Evolutionary conservation across 371 early-diverging fungal species (phyloP).

Genomic region (Fennellomyces sp.): DNA sequence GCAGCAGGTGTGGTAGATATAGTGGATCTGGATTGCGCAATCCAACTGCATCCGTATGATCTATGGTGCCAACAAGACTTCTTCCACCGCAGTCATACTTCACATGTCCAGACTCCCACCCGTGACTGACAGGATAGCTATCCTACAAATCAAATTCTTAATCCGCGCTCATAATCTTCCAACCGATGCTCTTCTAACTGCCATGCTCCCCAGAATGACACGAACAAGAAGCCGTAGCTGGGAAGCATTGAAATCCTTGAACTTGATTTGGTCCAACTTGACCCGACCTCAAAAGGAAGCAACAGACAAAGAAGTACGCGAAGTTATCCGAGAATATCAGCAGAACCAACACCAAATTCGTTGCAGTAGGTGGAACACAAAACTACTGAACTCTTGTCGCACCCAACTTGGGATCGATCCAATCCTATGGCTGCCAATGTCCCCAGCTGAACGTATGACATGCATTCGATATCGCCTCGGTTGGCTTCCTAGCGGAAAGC

Average conservation of each 20-base stretch:
- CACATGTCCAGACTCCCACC: slow-evolving; percentile 15
- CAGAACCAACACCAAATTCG: background rate
- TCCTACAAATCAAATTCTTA: slow-evolving; percentile 8
- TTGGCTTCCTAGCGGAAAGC: too few relatives aligned
- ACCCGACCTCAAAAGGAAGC: background rate
- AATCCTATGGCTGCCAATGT: background rate
- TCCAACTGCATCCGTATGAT: slow-evolving; percentile 15
- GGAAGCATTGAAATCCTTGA: background rate
- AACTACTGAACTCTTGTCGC: background rate
- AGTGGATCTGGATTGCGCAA: too few relatives aligned
- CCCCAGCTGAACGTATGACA: too few relatives aligned
- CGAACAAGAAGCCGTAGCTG: background rate
- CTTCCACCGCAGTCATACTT: slow-evolving; percentile 20
- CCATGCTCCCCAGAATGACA: background rate
- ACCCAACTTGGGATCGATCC: background rate
- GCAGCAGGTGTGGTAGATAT: too few relatives aligned
- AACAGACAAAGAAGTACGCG: background rate
- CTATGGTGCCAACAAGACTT: slow-evolving; percentile 10
- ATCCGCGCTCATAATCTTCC: slow-evolving; percentile 3
- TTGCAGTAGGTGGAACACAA: background rate
- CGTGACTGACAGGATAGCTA: slow-evolving; percentile 5
- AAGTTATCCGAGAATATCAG: background rate
- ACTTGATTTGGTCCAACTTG: background rate
- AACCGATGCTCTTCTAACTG: slow-evolving; percentile 4
- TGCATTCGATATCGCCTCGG: too few relatives aligned